These are phyloP conservation scores for Melanomma pulvis-pyrius DNA, from an alignment of 495 filamentous ascomycete species.

Conservation along the genomic window DNA sequence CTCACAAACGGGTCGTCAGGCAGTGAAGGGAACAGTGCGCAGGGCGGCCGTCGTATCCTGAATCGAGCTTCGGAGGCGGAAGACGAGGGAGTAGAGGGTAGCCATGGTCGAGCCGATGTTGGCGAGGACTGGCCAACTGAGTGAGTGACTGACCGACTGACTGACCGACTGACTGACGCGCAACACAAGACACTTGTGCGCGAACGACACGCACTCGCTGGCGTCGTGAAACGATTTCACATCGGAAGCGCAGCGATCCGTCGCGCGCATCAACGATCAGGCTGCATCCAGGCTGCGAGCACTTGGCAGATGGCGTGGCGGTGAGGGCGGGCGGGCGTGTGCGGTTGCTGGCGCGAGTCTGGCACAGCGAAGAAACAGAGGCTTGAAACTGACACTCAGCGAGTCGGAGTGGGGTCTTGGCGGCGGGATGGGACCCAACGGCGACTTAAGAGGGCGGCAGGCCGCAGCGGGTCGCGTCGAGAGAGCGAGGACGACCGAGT, in stretches of 20 bases:
- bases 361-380: constrained; percentile 24
- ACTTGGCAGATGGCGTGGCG: constrained; percentile 20
- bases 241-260: constrained; percentile 23
- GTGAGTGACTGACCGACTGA: neutral
- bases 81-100: too few relatives aligned
- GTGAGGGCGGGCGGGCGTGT: constrained; percentile 7
- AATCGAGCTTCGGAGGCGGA: neutral
- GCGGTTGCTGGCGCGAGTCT: constrained; percentile 9
- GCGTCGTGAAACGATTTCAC: constrained; percentile 22
- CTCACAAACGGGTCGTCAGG: constrained; percentile 19
- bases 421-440: constrained; percentile 5
- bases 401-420: constrained; percentile 12
- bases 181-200: constrained; percentile 4
- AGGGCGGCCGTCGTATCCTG: constrained; percentile 6
- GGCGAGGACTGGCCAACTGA: neutral
- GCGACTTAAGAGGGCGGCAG: constrained; percentile 18
- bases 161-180: neutral
- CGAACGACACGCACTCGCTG: constrained; percentile 9
- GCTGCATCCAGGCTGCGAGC: neutral
- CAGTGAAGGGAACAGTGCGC: constrained; percentile 17
- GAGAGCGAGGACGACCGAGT: neutral
- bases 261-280: constrained; percentile 23
- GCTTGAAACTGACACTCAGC: constrained; percentile 20
- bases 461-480: neutral
- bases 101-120: too few relatives aligned